Conservation (phyloP, 2,329 filamentous ascomycete species). For the Pestalotiopsis sp. region DNA sequence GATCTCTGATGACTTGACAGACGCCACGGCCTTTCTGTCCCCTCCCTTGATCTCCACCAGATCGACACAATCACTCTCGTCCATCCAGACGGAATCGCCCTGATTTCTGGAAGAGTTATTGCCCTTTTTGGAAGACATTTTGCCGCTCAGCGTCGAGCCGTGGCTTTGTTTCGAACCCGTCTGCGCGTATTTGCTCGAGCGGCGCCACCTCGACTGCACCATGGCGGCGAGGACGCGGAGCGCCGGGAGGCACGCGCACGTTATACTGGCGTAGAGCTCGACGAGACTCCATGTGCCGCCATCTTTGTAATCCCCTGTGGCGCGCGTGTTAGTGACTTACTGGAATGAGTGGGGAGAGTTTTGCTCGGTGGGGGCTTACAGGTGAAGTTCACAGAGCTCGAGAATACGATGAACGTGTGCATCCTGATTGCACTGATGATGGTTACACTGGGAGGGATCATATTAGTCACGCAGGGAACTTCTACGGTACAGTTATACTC, state of each 20-base stretch:
- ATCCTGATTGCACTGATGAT: slow-evolving; percentile 46
- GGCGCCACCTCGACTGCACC: slow-evolving; percentile 9
- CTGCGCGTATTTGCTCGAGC: neutral
- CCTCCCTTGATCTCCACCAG: neutral
- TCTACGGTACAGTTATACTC: slow-evolving; percentile 18
- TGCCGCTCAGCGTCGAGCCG: neutral
- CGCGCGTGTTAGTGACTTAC: too few species aligned
- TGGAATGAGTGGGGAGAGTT: too few species aligned
- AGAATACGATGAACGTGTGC: slow-evolving; percentile 42
- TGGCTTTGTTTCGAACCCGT: neutral
- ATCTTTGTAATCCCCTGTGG: slow-evolving; percentile 32
- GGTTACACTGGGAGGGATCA: slow-evolving; percentile 36
- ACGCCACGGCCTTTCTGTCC: neutral
- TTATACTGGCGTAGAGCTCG: slow-evolving; percentile 43
- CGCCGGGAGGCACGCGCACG: slow-evolving; percentile 44
- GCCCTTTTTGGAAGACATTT: neutral
- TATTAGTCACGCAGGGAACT: neutral
- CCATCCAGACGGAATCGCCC: neutral
- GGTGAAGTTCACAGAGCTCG: slow-evolving; percentile 40
- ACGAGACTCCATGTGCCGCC: slow-evolving; percentile 43
- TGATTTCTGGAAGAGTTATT: neutral
- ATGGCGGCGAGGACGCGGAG: slow-evolving; percentile 25
- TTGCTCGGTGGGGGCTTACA: slow-evolving; percentile 19
- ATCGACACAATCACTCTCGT: neutral
- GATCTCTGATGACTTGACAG: neutral